Base-by-base conservation (phyloP, 345 rosid genomes). In the Turnera subulata region DNA sequence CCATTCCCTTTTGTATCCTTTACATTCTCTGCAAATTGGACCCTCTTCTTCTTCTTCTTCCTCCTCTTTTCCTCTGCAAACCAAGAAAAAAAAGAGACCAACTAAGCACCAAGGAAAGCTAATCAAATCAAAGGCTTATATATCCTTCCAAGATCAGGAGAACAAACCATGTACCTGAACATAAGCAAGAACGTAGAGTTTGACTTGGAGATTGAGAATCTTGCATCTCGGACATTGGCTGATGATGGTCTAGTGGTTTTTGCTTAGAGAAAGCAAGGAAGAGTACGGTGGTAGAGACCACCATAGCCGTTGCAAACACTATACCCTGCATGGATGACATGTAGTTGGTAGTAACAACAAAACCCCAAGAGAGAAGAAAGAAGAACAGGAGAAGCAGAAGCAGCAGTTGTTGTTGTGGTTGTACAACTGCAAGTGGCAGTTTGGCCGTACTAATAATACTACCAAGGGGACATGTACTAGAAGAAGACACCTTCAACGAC, bases 301-400 rank as follows among this genome's bases (percentile, higher is more conserved):
- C 84, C 89, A 91, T 85, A 58, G 91, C 94, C 0, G 96, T 79
- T 8, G 89, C 97, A 22, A 91, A 63, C 19, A 85, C 86, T 52
- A 90, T 61, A 14, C 80, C 75, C 46, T 79, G 61, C 0, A 68
- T 63, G 18, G 59, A 66, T 44, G 83, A 46, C 64, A 56, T 51
- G 35, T 33, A 39, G 0, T 35, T 11, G 5, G 0, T 24, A 4
- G 33, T 16, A 18, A 29, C n/a, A 23, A 46, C 12, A 47, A 15
- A 20, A 33, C 0, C 54, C 6, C 1, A 6, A 14, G 16, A 18
- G n/a, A 25, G 2, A 14, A 50, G 1, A 40, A 58, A 22, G 42
- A 6, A 15, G 17, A 24, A 12, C 40, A 21, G 38, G 52, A 26
- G 22, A 58, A 24, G 40, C 4, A 32, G 26, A n/a, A n/a, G n/a